Conservation (phyloP, 176 grass and related monocot genomes). For the Avena eriantha region DNA sequence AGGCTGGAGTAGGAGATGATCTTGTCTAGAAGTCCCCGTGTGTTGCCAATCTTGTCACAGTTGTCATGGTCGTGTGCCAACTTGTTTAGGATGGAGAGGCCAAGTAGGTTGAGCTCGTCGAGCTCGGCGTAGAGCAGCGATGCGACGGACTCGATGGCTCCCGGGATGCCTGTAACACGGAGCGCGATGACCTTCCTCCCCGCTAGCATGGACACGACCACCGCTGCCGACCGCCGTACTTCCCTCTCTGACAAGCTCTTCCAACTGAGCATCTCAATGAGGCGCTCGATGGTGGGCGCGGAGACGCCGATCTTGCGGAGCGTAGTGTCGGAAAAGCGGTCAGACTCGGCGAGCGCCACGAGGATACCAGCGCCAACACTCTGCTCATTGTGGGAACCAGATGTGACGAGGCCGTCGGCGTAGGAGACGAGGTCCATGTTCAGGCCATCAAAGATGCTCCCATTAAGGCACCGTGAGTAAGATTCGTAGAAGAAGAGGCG, state of each 20-base stretch:
- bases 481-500: not conserved
- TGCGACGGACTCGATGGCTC: not conserved
- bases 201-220: not conserved
- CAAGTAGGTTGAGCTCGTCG: not conserved
- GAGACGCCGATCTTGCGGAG: not conserved
- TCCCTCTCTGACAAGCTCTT: not conserved
- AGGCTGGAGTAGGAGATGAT: not conserved
- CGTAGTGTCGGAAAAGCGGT: not conserved
- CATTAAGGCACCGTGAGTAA: not conserved
- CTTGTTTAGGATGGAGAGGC: not conserved
- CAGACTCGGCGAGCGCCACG: not conserved
- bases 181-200: not conserved
- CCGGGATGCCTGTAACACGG: not conserved
- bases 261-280: not conserved
- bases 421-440: not conserved
- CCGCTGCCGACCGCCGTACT: not conserved
- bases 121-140: not conserved
- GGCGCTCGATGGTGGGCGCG: not conserved
- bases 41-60: not conserved
- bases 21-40: not conserved
- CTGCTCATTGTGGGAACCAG: not conserved
- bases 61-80: not conserved
- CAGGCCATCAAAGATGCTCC: not conserved
- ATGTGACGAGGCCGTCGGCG: not conserved
- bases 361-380: not conserved